Conservation (phyloP, 331 rosid species). For the Malus hybrid region DNA sequence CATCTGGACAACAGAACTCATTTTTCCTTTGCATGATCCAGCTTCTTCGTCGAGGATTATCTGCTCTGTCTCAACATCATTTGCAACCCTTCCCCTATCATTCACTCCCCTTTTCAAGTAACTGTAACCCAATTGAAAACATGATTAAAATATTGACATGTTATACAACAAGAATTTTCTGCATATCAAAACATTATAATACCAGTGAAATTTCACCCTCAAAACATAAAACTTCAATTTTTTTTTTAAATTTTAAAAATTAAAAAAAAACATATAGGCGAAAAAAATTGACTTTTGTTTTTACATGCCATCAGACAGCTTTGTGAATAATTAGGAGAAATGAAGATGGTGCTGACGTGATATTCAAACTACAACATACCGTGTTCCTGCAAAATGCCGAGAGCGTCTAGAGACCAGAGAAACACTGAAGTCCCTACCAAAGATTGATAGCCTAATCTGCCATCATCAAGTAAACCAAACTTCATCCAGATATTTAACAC, state of each 20-base stretch:
- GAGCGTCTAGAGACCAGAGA: conserved; percentile 89
- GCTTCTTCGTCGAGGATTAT: conserved; percentile 87
- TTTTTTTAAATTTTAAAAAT: background rate
- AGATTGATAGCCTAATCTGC: conserved; percentile 81
- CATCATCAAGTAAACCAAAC: conserved; percentile 17
- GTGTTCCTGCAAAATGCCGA: conserved; percentile 99
- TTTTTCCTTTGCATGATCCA: conserved; percentile 81
- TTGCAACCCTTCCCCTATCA: conserved; percentile 94
- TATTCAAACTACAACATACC: conserved; percentile 34
- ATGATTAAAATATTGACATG: background rate
- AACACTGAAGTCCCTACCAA: conserved; percentile 88
- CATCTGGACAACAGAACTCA: conserved; percentile 96
- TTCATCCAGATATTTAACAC: conserved; percentile 1
- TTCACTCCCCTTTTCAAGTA: conserved; percentile 96
- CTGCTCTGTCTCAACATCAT: conserved; percentile 99
- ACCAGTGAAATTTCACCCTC: background rate
- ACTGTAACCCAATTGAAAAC: conserved; percentile 31
- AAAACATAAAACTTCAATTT: background rate
- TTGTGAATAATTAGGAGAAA: background rate
- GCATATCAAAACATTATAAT: background rate
- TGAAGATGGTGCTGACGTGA: background rate
- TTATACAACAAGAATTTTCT: background rate
- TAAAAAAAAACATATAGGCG: background rate
- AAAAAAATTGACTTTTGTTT: background rate
- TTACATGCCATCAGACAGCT: background rate